A percentile compares a stretch with the other conserved stretches of the same genome.
These are phyloP conservation scores for Extremus antarcticus DNA, from an alignment of 495 filamentous ascomycete species.

Conservation along the genomic window DNA sequence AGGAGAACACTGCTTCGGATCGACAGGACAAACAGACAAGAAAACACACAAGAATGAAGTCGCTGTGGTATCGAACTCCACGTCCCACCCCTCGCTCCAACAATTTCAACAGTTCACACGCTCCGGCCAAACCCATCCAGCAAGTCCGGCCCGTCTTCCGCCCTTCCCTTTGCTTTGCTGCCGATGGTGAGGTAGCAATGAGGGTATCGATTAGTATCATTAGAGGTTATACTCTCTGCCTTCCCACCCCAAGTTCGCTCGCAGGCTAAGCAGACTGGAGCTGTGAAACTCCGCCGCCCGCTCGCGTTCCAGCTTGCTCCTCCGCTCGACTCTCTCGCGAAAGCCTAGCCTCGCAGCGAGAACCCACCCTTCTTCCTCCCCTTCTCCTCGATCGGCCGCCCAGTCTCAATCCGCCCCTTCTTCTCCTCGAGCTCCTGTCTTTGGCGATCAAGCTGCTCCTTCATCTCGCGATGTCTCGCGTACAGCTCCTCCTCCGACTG, in stretches of 20 bases:
- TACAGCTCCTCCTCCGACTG: conserved; percentile 99
- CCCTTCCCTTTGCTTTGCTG: background rate
- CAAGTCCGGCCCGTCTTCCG: background rate
- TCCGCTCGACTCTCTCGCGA: background rate
- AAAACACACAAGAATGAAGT: conserved; percentile 8
- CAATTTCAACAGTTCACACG: background rate
- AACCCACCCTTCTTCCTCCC: conserved; percentile 89
- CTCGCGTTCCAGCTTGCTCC: background rate
- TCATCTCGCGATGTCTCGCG: conserved; percentile 97
- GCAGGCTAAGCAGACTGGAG: background rate
- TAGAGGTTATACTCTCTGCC: background rate
- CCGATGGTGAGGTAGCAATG: background rate
- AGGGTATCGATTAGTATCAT: conserved; percentile 4
- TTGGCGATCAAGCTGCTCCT: conserved; percentile 94
- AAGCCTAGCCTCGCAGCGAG: conserved; percentile 49
- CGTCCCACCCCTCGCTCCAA: background rate
- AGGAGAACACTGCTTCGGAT: background rate
- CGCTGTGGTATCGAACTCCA: conserved; percentile 15
- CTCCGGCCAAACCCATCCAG: background rate
- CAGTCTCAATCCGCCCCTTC: conserved; percentile 85
- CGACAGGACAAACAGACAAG: background rate
- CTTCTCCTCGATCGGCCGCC: conserved; percentile 92
- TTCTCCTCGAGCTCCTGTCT: conserved; percentile 92
- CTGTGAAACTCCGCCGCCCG: background rate
- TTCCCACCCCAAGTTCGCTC: background rate